Base-by-base conservation (phyloP, 106 monocot genomes). In the Apostasia ramifera region DNA sequence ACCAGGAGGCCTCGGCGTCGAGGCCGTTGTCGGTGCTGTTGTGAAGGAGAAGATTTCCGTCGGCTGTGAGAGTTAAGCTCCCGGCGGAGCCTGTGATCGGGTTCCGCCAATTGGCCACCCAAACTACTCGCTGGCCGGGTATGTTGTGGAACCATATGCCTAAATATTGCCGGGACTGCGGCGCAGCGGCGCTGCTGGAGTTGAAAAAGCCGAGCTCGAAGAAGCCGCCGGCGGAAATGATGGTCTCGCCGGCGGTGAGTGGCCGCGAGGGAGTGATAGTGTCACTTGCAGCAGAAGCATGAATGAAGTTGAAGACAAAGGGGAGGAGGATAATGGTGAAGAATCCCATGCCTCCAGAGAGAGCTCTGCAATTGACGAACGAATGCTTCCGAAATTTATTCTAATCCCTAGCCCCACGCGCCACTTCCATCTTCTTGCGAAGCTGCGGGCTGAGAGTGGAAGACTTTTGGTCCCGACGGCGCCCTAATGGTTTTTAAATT, bases 171-270 rank as follows among this genome's bases (percentile, higher is more conserved):
- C 41, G 8, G 67, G 41, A 11, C 1, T 40, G 5, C 57, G 3
- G 6, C 3, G n/a, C 3, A 3, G 9, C 6, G 12, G 53, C 1
- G 52, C 10, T 52, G 52, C 10, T 52, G 6, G 38, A 45, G 45
- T 11, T 66, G 65, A 73, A 66, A 56, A 73, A 73, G 8, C 73
- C 73, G 0, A 73, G 42, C 13, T 54, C 44, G 55, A 73, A 73
- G 55, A 1, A 4, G 11, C 73, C 73, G 8, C 61, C 39, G 10
- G 54, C 5, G 14, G 73, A 73, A 3, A 73, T 5, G 44, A 73
- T 55, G 47, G 66, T 73, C 26, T 66, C 47, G 52, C 65, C 65
- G 54, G 3, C 66, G 56, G 55, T 43, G 2, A 73, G 56, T 3
- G 39, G 45, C 51, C 39, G 61, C 3, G 45, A 26, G 44, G 65